Evolutionary conservation across 2,329 filamentous ascomycete species (phyloP).

Genomic region (Dactylellina cionopaga): DNA sequence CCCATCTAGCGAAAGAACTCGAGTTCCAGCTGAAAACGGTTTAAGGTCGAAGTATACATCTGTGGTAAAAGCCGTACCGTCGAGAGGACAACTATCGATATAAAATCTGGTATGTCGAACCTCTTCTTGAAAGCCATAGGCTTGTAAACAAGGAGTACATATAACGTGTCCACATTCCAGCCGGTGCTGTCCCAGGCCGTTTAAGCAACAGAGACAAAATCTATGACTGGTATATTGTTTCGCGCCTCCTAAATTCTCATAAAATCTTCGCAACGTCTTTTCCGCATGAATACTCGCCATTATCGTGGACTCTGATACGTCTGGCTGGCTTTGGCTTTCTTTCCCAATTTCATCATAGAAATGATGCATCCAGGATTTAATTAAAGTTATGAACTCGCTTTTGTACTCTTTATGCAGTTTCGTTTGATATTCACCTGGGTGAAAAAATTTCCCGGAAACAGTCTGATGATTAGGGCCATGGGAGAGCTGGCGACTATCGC

Average conservation of each 20-base stretch:
- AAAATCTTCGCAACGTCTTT: neutral
- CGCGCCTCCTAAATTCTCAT: conserved; percentile 56
- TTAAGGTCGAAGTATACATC: neutral
- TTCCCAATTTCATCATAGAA: neutral
- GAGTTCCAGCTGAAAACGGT: neutral
- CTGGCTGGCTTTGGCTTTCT: conserved; percentile 47
- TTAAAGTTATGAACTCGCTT: neutral
- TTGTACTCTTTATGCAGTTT: neutral
- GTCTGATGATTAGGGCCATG: neutral
- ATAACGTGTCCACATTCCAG: conserved; percentile 1
- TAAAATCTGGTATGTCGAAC: neutral
- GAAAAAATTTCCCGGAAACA: neutral
- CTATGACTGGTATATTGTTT: conserved; percentile 51
- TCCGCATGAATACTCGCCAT: neutral
- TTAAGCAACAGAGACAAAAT: conserved; percentile 55
- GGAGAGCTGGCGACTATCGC: neutral
- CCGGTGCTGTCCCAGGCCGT: conserved; percentile 57
- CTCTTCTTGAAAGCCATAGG: neutral
- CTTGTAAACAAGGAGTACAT: neutral
- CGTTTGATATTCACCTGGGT: neutral
- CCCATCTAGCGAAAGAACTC: conserved; percentile 8
- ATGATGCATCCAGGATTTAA: neutral
- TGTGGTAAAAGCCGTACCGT: neutral
- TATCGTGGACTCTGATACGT: conserved; percentile 53
- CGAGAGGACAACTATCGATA: neutral